Conservation (phyloP, 768 basidiomycete genomes). For the Macrocybe gigantea region DNA sequence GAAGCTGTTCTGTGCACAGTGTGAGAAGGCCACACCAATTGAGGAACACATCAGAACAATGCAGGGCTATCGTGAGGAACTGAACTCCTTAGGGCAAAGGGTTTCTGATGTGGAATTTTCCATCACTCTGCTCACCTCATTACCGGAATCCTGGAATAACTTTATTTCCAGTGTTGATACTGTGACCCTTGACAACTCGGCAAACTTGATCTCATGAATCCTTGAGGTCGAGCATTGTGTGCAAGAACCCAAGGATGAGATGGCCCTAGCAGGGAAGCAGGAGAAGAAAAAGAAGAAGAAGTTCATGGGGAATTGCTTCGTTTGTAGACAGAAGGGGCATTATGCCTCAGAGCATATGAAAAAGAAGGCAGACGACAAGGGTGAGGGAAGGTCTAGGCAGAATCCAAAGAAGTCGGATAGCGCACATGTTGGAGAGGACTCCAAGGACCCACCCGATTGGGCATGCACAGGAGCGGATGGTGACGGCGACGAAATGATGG, state of each 20-base stretch:
- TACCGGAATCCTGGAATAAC: conserved; percentile 26
- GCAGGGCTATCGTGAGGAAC: conserved; percentile 15
- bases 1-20: conserved; percentile 18
- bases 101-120: conserved; percentile 23
- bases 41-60: conserved; percentile 24
- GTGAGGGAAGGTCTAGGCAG: neutral
- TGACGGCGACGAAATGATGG: too few species aligned
- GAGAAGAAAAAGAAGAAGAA: too few species aligned
- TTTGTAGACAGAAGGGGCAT: conserved; percentile 6
- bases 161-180: conserved; percentile 19
- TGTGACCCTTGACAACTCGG: conserved; percentile 13
- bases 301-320: conserved; percentile 8
- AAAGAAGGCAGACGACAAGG: neutral
- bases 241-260: conserved; percentile 4
- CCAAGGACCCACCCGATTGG: too few species aligned
- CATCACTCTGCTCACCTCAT: conserved; percentile 22
- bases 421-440: too few species aligned
- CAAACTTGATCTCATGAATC: too few species aligned
- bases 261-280: conserved; percentile 10
- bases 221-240: conserved; percentile 15
- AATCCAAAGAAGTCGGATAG: too few species aligned
- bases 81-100: conserved; percentile 11
- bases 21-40: conserved; percentile 23
- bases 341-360: conserved; percentile 3
- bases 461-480: too few species aligned